Evolutionary conservation across 176 grass and related monocot genomes (phyloP), one percentile per base, ranked within the genome.

Genomic region (Metroxylon sagu): DNA sequence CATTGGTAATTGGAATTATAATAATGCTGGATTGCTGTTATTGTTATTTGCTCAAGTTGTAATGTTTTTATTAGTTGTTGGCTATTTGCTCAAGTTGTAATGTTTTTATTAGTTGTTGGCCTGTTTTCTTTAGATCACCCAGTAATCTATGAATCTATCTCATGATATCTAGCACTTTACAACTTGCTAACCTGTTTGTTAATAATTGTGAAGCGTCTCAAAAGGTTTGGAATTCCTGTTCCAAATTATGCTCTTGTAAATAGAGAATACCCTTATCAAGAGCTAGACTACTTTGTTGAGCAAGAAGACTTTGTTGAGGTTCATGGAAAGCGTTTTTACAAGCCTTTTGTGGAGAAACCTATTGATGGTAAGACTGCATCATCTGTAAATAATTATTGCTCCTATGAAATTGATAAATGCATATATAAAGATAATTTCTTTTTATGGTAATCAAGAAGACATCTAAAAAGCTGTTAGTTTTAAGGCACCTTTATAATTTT

Each of bases 281-380:
- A 96, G 35, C 61, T 96, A 75, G 79, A 80, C 27, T 85, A 87
- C 49, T 96, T 96, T 77, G 52, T 74, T 18, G 92, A 96, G 74
- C 80, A 96, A 77, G 92, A 96, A 70, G 86, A 96, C 82, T 96
- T 82, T 77, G 71, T 96, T 60, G 92, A 96, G 67, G 75, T 96
- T 70, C 83, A 67, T 29, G 92, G 92, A 12, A 90, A 85, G 50
- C 83, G 71, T 5, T 96, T 96, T 75, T 85, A 50, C 49, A 96
- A 96, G 64, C 92, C 86, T 69, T 96, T 96, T 10, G 92, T 96
- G 71, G 92, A 96, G 77, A 96, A 96, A 85, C 86, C 92, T 67
- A 77, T 90, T 18, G 68, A 90, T 72, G 92, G 92, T 96, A 90
- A 74, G n/a, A 77, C 25, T 18, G 69, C 48, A 52, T 71, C n/a